phyloP scores from a whole-genome alignment of 257 asterid species.

The Capsicum baccatum region DNA sequence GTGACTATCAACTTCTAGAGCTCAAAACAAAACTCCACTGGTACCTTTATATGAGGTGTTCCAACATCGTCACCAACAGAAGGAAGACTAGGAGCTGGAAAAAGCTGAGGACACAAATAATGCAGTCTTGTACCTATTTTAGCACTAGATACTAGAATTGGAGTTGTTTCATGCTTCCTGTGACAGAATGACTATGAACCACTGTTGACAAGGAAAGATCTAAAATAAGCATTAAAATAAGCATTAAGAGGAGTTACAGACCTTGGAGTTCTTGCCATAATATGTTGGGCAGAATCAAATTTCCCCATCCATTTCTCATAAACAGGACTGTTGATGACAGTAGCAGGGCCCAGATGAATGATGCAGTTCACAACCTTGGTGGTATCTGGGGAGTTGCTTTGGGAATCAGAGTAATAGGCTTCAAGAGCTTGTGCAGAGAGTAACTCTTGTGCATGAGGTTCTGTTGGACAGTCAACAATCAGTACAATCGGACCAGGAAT shows the following conservation, averaged over 20 bases:
- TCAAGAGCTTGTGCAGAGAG: conserved; percentile 8
- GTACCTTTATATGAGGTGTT: neutral
- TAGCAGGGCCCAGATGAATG: conserved; percentile 22
- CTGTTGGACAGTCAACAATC: conserved; percentile 10
- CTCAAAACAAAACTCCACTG: neutral
- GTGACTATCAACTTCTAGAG: neutral
- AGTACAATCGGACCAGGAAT: conserved; percentile 28
- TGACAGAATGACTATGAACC: neutral
- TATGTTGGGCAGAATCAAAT: conserved; percentile 12
- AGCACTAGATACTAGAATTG: conserved; percentile 22
- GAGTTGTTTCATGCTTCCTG: conserved; percentile 30
- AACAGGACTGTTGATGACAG: neutral
- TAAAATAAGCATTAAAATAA: neutral
- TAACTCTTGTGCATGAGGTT: conserved; percentile 21
- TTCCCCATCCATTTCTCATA: conserved; percentile 10
- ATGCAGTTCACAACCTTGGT: neutral
- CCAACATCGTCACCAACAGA: neutral
- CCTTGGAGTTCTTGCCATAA: conserved; percentile 16
- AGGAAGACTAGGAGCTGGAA: conserved; percentile 17
- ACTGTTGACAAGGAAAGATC: neutral
- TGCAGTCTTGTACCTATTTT: neutral
- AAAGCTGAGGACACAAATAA: conserved; percentile 21
- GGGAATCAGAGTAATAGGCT: neutral
- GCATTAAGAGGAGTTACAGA: neutral
- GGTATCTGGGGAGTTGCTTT: neutral